phyloP scores from a whole-genome alignment of 371 early-diverging fungal species.

The Mucor velutinosus region DNA sequence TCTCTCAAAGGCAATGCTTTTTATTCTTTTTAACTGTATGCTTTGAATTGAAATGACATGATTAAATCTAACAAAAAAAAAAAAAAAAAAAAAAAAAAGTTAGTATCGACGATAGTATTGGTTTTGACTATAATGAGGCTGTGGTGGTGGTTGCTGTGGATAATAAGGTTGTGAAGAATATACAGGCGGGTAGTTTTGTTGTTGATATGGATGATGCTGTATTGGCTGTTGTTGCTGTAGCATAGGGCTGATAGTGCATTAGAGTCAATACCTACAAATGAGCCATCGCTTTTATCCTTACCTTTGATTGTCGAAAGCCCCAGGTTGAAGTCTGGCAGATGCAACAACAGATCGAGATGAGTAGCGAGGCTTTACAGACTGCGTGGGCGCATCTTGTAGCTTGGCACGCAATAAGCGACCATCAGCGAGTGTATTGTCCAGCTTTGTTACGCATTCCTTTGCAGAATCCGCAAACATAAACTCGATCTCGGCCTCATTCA shows the following conservation, averaged over 20 bases:
- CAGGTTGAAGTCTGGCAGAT: slow-evolving; percentile 13
- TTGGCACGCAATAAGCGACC: slow-evolving; percentile 43
- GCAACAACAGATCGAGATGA: slow-evolving; percentile 24
- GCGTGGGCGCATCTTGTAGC: slow-evolving; percentile 25
- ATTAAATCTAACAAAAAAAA: not conserved
- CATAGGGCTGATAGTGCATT: not conserved
- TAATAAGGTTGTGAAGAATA: not conserved
- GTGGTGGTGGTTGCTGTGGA: not conserved
- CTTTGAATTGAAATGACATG: too few relatives aligned
- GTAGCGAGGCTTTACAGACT: slow-evolving; percentile 21
- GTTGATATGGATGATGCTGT: not conserved
- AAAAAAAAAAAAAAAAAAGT: not conserved
- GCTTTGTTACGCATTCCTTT: slow-evolving; percentile 38
- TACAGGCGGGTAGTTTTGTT: not conserved
- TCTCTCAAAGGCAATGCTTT: too few relatives aligned
- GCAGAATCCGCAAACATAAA: slow-evolving; percentile 41
- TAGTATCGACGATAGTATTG: not conserved
- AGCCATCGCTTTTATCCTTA: not conserved
- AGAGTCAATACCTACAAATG: not conserved
- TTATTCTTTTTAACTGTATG: too few relatives aligned
- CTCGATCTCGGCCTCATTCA: slow-evolving; percentile 51
- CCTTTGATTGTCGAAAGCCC: slow-evolving; percentile 5
- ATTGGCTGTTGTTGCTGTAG: not conserved
- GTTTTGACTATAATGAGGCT: not conserved
- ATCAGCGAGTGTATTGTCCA: slow-evolving; percentile 51